phyloP scores from a whole-genome alignment of 2,329 filamentous ascomycete genomes.

The Pyrenophora teres region DNA sequence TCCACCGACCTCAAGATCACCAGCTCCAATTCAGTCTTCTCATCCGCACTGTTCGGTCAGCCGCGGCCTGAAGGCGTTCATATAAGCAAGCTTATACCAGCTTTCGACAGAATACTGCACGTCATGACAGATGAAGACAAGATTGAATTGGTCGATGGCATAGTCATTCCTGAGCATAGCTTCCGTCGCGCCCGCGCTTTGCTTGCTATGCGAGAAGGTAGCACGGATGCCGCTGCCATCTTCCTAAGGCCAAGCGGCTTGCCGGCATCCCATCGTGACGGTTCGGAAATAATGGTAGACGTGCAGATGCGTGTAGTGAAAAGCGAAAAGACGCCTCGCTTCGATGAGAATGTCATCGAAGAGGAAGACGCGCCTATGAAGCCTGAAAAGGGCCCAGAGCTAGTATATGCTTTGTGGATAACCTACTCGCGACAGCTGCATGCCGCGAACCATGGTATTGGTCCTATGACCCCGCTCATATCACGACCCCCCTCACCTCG shows the following conservation, averaged over 20 bases:
- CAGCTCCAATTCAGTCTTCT: constrained; percentile 95
- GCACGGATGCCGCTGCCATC: constrained; percentile 71
- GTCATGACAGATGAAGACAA: constrained; percentile 87
- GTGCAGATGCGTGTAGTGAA: constrained; percentile 96
- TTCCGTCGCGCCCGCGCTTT: constrained; percentile 88
- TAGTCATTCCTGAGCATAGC: constrained; percentile 94
- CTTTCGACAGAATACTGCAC: constrained; percentile 81
- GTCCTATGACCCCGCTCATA: constrained; percentile 66
- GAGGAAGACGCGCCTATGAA: constrained; percentile 57
- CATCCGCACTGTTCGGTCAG: constrained; percentile 87
- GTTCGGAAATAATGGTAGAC: constrained; percentile 89
- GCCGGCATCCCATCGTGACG: constrained; percentile 84
- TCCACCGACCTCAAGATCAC: constrained; percentile 77
- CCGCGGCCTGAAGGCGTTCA: constrained; percentile 79
- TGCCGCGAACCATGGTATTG: constrained; percentile 66
- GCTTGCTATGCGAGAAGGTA: constrained; percentile 80
- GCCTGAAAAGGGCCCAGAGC: constrained; percentile 62
- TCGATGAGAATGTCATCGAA: constrained; percentile 67
- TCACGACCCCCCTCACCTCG: constrained; percentile 74
- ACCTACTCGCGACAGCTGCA: constrained; percentile 95
- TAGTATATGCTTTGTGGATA: constrained; percentile 95
- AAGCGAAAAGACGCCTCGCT: constrained; percentile 63
- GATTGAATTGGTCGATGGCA: constrained; percentile 83
- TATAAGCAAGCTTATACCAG: constrained; percentile 80
- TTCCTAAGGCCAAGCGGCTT: constrained; percentile 86